These are phyloP conservation scores for Ploettnerulaceae sp. DNA, from an alignment of 2,329 filamentous ascomycete species.

Conservation along the genomic window DNA sequence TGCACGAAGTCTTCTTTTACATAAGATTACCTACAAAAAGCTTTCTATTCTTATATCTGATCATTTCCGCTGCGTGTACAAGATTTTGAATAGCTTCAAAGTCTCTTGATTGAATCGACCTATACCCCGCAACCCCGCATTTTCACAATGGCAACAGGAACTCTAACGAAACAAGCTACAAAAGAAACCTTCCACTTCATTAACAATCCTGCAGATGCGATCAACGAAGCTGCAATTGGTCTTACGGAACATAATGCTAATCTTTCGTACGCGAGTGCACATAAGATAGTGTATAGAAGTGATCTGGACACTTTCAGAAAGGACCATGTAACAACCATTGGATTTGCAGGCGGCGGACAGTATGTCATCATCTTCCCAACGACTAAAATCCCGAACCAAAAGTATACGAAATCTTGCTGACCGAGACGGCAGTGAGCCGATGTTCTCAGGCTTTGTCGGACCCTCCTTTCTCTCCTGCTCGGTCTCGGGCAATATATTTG, in stretches of 20 bases:
- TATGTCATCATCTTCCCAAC: slow-evolving; percentile 13
- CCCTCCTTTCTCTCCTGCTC: slow-evolving; percentile 37
- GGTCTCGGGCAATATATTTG: slow-evolving; percentile 39
- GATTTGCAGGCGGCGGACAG: slow-evolving; percentile 30
- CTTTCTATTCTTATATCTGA: too few species aligned
- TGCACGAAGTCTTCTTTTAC: background rate
- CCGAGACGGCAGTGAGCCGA: slow-evolving; percentile 32
- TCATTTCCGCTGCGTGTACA: too few species aligned
- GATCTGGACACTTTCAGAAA: slow-evolving; percentile 26
- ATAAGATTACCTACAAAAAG: background rate
- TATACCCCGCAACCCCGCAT: slow-evolving; percentile 19
- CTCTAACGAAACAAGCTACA: slow-evolving; percentile 14
- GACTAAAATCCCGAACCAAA: background rate
- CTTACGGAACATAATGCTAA: slow-evolving; percentile 25
- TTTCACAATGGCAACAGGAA: slow-evolving; percentile 20
- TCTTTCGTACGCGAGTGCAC: slow-evolving; percentile 22
- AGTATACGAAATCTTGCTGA: background rate
- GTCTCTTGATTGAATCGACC: too few species aligned
- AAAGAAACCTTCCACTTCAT: slow-evolving; percentile 30
- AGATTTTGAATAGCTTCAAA: too few species aligned
- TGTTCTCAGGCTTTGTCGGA: slow-evolving; percentile 41
- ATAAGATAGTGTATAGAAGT: slow-evolving; percentile 28
- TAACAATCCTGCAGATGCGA: slow-evolving; percentile 25
- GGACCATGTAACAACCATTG: slow-evolving; percentile 30
- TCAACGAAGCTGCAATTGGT: slow-evolving; percentile 26